Evolutionary conservation across 2,329 filamentous ascomycete genomes (phyloP).

Genomic region (Cladosporium cucumerinum): DNA sequence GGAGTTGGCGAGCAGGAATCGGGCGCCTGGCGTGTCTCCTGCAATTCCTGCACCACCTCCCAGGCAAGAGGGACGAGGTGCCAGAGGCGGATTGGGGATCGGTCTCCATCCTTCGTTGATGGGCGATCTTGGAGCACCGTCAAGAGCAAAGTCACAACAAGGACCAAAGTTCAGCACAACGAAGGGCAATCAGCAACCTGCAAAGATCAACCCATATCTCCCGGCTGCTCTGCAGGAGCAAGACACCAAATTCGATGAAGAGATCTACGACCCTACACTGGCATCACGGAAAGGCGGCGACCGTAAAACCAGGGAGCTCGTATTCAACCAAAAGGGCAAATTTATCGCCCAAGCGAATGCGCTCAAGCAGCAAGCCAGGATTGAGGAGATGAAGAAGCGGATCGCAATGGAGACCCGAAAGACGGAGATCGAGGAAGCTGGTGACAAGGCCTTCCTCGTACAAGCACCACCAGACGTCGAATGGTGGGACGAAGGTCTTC

Average conservation of each 20-base stretch:
- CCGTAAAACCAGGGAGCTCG: conserved; percentile 69
- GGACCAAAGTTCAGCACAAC: conserved; percentile 53
- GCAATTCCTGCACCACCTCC: conserved; percentile 38
- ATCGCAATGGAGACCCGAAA: conserved; percentile 85
- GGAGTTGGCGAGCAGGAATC: conserved; percentile 3
- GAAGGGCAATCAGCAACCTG: conserved; percentile 53
- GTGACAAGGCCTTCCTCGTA: conserved; percentile 85
- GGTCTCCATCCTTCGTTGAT: conserved; percentile 73
- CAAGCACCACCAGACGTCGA: conserved; percentile 83
- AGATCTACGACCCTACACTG: conserved; percentile 74
- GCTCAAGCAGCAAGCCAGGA: conserved; percentile 76
- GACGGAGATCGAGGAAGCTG: conserved; percentile 90
- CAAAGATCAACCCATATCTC: conserved; percentile 41
- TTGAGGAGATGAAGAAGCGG: conserved; percentile 92
- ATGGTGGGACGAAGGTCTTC: conserved; percentile 94
- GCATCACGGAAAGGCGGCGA: conserved; percentile 59
- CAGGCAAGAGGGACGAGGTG: conserved; percentile 50
- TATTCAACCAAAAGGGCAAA: conserved; percentile 95
- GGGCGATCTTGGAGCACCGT: conserved; percentile 39
- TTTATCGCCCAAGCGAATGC: conserved; percentile 94
- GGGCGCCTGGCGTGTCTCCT: background rate
- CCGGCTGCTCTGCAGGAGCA: conserved; percentile 36
- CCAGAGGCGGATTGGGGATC: conserved; percentile 67
- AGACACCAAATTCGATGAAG: conserved; percentile 59
- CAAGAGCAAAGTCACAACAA: conserved; percentile 47